Base-by-base conservation (phyloP, 768 basidiomycete genomes). In the Psilocybe sp. region DNA sequence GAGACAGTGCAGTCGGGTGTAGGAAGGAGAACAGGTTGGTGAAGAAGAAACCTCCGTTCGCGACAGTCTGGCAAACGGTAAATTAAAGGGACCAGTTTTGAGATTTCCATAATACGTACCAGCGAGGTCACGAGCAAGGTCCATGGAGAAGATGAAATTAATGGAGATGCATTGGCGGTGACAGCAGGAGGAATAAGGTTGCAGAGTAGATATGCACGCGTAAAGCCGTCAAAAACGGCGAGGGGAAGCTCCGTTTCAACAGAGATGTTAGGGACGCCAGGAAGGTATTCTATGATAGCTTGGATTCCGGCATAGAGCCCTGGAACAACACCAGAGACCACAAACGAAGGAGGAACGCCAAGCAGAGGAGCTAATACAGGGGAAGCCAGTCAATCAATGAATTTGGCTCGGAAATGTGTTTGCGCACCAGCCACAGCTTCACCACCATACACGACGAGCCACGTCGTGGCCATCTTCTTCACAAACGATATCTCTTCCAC, bases 371-470 rank as follows among this genome's bases (percentile, higher is more conserved):
- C 87, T 89, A 56, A 12, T 23, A 49, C 51, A 33, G 8, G 41
- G 28, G 33, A 5, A 39, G 14, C n/a, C 11, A 32, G 35, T 20
- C 15, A 49, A 31, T 49, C 15, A 42, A 23, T 40, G 37, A 46
- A 35, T 28, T 45, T 44, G 31, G 32, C 14, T 32, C 39, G 49
- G 39, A 34, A 20, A 39, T 35, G 23, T 23, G 37, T 44, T 20
- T 49, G 66, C 80, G 48, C 59, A 87, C 88, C 79, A 47, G 75
- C 74, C 42, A 88, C 69, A 2, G 81, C 81, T 65, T 91, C 87
- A n/a, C 89, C 89, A 8, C 88, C 89, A 59, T 82, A 90, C 1
- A 90, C 87, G 23, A 91, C 82, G 12, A 81, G 67, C 31, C 87
- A 68, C 2, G 82, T 82, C 0, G 85, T 75, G 4, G 75, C 63